Conservation (phyloP, 768 basidiomycete genomes). For the Boletus eberwhitei region DNA sequence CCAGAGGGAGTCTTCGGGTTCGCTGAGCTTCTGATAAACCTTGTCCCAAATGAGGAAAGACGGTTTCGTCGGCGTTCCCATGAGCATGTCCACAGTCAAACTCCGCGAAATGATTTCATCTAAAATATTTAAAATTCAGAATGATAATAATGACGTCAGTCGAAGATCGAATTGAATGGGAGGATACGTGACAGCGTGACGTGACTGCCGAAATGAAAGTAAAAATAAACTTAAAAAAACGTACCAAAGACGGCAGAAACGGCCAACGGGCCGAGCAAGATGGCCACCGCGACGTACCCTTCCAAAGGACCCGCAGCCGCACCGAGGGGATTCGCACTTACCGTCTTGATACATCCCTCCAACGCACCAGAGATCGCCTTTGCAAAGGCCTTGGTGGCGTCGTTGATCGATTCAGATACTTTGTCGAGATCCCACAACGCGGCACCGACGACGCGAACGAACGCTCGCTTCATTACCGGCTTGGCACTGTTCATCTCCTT, state of each 20-base stretch:
- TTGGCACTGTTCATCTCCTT: constrained; percentile 76
- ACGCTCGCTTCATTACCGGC: constrained; percentile 53
- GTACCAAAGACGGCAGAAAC: constrained; percentile 52
- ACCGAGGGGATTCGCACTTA: constrained; percentile 57
- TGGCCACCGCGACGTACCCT: constrained; percentile 73
- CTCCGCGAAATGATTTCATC: constrained; percentile 51
- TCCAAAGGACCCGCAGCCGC: constrained; percentile 69
- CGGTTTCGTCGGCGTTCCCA: constrained; percentile 57
- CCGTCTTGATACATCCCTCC: constrained; percentile 67
- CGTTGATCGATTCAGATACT: constrained; percentile 27
- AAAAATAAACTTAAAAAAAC: constrained; percentile 13
- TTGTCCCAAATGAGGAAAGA: constrained; percentile 89
- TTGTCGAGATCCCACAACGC: constrained; percentile 48
- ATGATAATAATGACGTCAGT: not conserved
- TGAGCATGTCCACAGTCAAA: constrained; percentile 44
- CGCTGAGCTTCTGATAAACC: constrained; percentile 69
- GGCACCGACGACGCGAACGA: constrained; percentile 61
- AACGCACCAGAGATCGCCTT: constrained; percentile 54
- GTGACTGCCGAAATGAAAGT: not conserved
- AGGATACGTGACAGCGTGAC: not conserved
- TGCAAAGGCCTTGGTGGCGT: constrained; percentile 50
- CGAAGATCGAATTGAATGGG: not conserved
- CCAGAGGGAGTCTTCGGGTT: constrained; percentile 69
- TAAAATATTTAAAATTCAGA: constrained; percentile 8
- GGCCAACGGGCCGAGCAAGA: constrained; percentile 61